Evolutionary conservation across 441 rosid genomes (phyloP).

Genomic region (Arabidopsis lyrata): DNA sequence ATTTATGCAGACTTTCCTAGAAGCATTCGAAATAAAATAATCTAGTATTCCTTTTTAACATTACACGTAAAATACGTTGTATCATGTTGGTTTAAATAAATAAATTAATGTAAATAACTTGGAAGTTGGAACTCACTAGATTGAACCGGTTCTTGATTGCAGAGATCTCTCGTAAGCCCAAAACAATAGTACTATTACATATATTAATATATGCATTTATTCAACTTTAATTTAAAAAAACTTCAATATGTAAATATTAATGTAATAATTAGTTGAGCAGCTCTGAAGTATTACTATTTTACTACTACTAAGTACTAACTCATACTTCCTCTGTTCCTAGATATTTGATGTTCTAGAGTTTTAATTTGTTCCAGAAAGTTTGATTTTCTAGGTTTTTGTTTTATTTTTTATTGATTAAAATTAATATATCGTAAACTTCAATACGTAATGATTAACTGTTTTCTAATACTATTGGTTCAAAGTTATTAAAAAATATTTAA

Average conservation of each 20-base stretch:
- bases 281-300: not conserved
- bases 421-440: no score
- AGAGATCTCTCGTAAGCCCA: conserved; percentile 44
- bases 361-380: no score
- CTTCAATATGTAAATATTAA: not conserved
- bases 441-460: no score
- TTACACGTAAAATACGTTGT: conserved; percentile 42
- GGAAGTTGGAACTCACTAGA: conserved; percentile 28
- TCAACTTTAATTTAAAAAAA: not conserved
- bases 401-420: no score
- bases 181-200: conserved; percentile 14
- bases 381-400: no score
- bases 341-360: no score
- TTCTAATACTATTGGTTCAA: no score
- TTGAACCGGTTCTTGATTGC: conserved; percentile 30
- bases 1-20: conserved; percentile 35
- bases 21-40: conserved; percentile 21
- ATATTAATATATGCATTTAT: not conserved
- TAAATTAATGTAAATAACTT: conserved; percentile 9
- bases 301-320: not conserved
- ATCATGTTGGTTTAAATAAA: conserved; percentile 20
- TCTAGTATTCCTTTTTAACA: not conserved
- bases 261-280: not conserved
- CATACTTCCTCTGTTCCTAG: no score
- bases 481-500: no score